Evolutionary conservation across 345 rosid species (phyloP), one percentile per base, ranked within the genome.

Genomic region (Rhizophora apiculata): DNA sequence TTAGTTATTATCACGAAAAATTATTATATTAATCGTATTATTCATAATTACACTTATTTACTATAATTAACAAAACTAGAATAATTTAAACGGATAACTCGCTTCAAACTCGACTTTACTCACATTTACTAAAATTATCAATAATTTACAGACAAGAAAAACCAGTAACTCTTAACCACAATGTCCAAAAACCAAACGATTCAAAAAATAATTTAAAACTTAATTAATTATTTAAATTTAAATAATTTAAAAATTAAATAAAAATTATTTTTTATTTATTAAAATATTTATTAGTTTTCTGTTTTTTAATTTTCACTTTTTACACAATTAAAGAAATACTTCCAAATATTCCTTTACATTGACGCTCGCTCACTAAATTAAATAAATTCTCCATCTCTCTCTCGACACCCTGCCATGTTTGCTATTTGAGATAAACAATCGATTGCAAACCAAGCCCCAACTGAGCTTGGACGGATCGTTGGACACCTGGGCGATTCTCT

Each of bases 401-500:
- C 24, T 53, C 56, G 10, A n/a, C 22, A 2, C 58, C 21, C 27
- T 27, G 27, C 58, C 58, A 8, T n/a, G 26, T 21, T 24, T 24
- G 29, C 16, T 10, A 0, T 24, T 10, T 24, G 29, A 10, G 1
- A 43, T 3, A 43, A 43, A 24, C 60, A 24, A 24, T 16, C 18
- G 60, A 56, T 56, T 24, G 29, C 31, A 43, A 24, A 18, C 31
- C 60, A 24, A 24, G 11, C 24, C 29, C 60, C 71, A 11, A 27
- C 6, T 24, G 29, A 15, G 26, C 58, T 7, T 53, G 62, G 22
- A 39, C 68, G 62, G 75, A 64, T 60, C 78, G 48, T 58, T 19
- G 59, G 49, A 24, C 74, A 68, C 68, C 79, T 30, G 1, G 43
- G 64, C 62, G 52, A 73, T 68, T 54, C 60, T 36, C 64, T 68